Conservation (phyloP, 768 basidiomycete genomes). For the Mycena rosella region DNA sequence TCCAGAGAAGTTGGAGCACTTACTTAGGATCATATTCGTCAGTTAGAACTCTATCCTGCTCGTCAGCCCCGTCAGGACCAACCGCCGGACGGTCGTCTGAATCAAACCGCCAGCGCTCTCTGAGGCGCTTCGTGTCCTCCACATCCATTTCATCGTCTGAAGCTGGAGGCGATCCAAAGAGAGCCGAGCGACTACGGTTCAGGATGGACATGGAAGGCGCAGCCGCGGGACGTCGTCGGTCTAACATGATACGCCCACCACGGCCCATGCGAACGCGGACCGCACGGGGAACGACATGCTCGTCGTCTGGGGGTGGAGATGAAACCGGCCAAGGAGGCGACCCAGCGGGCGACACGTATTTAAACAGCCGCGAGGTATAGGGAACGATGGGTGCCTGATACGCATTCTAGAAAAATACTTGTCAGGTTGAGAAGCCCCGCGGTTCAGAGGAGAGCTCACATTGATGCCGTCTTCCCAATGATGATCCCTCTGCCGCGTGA, state of each 20-base stretch:
- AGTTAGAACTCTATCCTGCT: constrained; percentile 74
- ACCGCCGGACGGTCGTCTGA: constrained; percentile 70
- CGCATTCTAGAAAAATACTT: constrained; percentile 65
- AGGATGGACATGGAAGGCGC: constrained; percentile 36
- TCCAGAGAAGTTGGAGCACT: constrained; percentile 13
- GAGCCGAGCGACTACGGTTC: constrained; percentile 33
- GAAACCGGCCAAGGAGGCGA: constrained; percentile 38
- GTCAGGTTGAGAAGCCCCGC: not conserved
- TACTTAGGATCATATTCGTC: constrained; percentile 78
- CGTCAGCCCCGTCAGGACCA: constrained; percentile 68
- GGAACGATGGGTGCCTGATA: constrained; percentile 77
- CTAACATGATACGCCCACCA: constrained; percentile 82
- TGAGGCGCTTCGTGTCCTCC: constrained; percentile 58
- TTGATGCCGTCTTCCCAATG: constrained; percentile 94
- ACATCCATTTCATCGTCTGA: constrained; percentile 38
- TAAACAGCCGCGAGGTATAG: constrained; percentile 76
- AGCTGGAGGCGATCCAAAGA: constrained; percentile 27
- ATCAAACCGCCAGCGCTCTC: constrained; percentile 80
- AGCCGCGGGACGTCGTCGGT: constrained; percentile 67
- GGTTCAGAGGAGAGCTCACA: constrained; percentile 55
- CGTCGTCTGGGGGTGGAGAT: constrained; percentile 37
- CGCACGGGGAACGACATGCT: constrained; percentile 52
- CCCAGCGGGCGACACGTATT: constrained; percentile 62
- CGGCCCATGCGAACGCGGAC: constrained; percentile 87
- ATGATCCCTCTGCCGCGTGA: constrained; percentile 78